phyloP scores from a whole-genome alignment of 805 yeast genomes.

The Kuraishia cidri region DNA sequence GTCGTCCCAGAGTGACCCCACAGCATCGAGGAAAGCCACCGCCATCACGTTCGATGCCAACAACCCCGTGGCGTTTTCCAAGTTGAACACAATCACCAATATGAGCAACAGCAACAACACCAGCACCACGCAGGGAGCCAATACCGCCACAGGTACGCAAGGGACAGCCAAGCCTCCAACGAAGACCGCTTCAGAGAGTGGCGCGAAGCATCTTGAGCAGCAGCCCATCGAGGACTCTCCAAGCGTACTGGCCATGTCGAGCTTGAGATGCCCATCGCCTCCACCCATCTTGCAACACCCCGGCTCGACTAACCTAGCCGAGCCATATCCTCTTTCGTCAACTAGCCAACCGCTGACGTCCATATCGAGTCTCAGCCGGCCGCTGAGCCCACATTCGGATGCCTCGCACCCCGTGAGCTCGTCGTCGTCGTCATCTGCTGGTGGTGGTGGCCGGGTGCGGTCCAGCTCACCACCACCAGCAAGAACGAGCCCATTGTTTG shows the following conservation, averaged over 20 bases:
- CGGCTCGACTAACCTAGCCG: neutral
- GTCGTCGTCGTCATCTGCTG: neutral
- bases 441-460: too few relatives aligned
- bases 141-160: neutral
- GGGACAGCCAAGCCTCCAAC: neutral
- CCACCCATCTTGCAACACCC: slow-evolving; percentile 49
- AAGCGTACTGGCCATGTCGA: slow-evolving; percentile 47
- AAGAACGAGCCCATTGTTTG: too few relatives aligned
- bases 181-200: neutral
- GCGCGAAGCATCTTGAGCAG: neutral
- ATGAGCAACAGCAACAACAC: neutral
- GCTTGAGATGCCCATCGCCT: slow-evolving; percentile 61
- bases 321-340: too few relatives aligned
- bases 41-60: slow-evolving; percentile 1
- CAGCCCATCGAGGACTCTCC: slow-evolving; percentile 23
- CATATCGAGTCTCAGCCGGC: neutral
- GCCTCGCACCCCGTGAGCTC: neutral
- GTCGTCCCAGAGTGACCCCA: too few relatives aligned
- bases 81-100: neutral
- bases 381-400: neutral
- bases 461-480: too few relatives aligned
- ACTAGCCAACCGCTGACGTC: neutral
- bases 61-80: slow-evolving; percentile 1
- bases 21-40: neutral
- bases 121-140: neutral